phyloP scores from a whole-genome alignment of 306 rosid genomes.

The Prunus mira region DNA sequence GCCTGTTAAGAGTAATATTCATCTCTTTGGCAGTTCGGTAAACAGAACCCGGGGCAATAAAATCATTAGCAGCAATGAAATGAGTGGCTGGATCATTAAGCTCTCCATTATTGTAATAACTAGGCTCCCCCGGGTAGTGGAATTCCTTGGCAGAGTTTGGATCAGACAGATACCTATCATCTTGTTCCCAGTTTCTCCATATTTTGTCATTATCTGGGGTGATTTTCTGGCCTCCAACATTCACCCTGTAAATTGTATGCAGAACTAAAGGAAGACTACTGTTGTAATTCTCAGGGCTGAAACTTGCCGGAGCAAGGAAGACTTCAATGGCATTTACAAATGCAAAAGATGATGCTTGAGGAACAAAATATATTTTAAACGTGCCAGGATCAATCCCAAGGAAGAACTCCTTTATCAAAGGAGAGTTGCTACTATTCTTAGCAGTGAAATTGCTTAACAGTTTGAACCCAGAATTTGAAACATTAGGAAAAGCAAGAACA shows the following conservation, averaged over 20 bases:
- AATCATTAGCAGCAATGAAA: background rate
- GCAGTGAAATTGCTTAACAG: conserved; percentile 33
- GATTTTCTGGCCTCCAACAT: conserved; percentile 30
- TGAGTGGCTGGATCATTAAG: background rate
- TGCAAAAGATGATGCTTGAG: conserved; percentile 37
- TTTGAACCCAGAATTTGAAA: conserved; percentile 29
- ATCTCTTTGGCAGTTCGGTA: conserved; percentile 27
- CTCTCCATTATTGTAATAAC: background rate
- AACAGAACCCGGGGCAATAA: conserved; percentile 21
- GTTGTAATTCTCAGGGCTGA: background rate
- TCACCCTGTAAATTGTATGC: conserved; percentile 30
- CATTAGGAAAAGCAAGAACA: conserved; percentile 29
- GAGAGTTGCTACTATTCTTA: background rate
- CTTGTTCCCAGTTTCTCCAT: conserved; percentile 35
- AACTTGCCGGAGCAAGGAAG: conserved; percentile 25
- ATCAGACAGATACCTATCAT: conserved; percentile 11
- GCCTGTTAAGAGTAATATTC: background rate
- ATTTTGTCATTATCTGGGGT: background rate
- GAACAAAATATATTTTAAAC: conserved; percentile 29
- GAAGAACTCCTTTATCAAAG: conserved; percentile 36
- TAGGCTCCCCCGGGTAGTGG: rapidly evolving
- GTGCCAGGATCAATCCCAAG: background rate
- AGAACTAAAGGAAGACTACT: conserved; percentile 8
- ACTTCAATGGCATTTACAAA: conserved; percentile 57
- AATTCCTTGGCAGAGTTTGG: background rate